Evolutionary conservation across 2,329 filamentous ascomycete genomes (phyloP).

Genomic region (Trichoderma lentiforme): DNA sequence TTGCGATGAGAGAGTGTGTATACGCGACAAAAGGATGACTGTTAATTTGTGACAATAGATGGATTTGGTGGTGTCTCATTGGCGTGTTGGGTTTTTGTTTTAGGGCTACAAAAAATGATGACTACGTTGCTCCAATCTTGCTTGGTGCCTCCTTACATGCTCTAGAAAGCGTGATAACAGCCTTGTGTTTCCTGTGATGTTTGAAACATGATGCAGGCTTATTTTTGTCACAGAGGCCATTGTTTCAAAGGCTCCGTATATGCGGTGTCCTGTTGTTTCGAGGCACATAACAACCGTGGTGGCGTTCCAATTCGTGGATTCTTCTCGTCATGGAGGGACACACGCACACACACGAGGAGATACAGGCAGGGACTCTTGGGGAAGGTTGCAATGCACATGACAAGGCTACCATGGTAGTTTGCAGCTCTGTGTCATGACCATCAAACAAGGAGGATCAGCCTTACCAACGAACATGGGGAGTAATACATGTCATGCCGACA

Average conservation of each 20-base stretch:
- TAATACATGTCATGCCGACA: background rate
- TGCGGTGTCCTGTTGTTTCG: background rate
- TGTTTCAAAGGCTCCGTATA: background rate
- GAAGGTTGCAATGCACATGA: background rate
- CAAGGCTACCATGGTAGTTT: background rate
- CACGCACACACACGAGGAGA: background rate
- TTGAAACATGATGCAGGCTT: background rate
- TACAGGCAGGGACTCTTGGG: background rate
- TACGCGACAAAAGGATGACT: conserved; percentile 7
- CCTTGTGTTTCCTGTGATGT: background rate
- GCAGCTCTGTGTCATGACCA: background rate
- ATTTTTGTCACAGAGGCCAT: background rate
- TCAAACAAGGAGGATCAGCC: background rate
- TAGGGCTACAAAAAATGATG: conserved; percentile 9
- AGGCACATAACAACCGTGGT: background rate
- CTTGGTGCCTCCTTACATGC: background rate
- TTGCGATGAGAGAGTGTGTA: background rate
- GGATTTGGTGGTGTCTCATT: conserved; percentile 4
- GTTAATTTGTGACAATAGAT: conserved; percentile 14
- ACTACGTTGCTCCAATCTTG: background rate
- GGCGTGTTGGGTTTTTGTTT: conserved; percentile 13
- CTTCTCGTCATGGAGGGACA: background rate
- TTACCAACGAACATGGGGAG: background rate
- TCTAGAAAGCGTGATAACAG: background rate
- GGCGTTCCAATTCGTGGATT: background rate